phyloP scores from a whole-genome alignment of 495 filamentous ascomycete genomes.

The Penicilliopsis zonata region DNA sequence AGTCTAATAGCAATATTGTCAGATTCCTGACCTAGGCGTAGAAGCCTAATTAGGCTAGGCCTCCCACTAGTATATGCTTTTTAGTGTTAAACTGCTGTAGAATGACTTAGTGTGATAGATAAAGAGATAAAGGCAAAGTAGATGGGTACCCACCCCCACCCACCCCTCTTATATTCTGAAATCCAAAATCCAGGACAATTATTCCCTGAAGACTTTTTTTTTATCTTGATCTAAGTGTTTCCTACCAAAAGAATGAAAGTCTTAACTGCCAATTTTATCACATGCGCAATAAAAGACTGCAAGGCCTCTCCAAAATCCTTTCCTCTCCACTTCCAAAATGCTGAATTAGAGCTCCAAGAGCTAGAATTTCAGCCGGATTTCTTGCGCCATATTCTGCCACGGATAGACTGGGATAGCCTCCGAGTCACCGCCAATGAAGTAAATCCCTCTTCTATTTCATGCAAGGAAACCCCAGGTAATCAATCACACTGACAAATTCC shows the following conservation, averaged over 20 bases:
- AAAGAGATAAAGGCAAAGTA: too few relatives aligned
- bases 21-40: too few relatives aligned
- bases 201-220: too few relatives aligned
- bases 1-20: neutral
- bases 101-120: too few relatives aligned
- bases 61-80: too few relatives aligned
- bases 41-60: too few relatives aligned
- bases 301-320: constrained; percentile 66
- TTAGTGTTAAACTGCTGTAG: too few relatives aligned
- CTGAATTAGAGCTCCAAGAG: constrained; percentile 74
- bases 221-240: too few relatives aligned
- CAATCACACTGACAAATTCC: neutral
- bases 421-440: constrained; percentile 69
- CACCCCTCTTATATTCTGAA: too few relatives aligned
- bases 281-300: constrained; percentile 90
- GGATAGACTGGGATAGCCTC: constrained; percentile 80
- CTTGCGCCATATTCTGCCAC: constrained; percentile 67
- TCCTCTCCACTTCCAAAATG: constrained; percentile 82
- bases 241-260: constrained; percentile 62
- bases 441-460: constrained; percentile 2
- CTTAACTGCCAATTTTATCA: constrained; percentile 92
- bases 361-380: constrained; percentile 68
- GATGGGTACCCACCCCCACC: too few relatives aligned
- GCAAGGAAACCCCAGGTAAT: neutral
- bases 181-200: too few relatives aligned